A percentile compares a stretch with the other conserved stretches of the same genome.
Conservation (phyloP, 805 yeast species). For the Candida germanica region DNA sequence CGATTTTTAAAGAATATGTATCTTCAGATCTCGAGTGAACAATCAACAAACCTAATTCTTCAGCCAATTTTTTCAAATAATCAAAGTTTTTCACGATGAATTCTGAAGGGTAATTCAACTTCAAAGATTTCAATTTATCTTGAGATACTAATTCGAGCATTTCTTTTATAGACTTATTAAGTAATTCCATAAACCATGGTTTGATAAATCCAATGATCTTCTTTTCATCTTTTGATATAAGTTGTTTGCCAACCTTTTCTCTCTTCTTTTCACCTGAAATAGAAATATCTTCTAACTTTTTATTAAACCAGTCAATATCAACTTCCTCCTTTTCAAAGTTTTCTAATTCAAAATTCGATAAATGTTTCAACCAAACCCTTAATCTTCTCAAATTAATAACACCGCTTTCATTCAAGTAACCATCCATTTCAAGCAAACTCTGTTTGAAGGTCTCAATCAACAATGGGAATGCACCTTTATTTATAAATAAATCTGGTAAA, state of each 20-base stretch:
- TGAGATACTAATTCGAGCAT: slow-evolving; percentile 27
- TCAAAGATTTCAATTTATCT: slow-evolving; percentile 22
- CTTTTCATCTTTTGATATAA: slow-evolving; percentile 70
- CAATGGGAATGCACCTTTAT: slow-evolving; percentile 96
- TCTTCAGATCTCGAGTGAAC: slow-evolving; percentile 59
- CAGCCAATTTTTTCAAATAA: slow-evolving; percentile 61
- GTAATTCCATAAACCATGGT: slow-evolving; percentile 46
- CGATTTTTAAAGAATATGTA: slow-evolving; percentile 58
- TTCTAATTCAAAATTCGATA: slow-evolving; percentile 78
- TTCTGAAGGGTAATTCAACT: slow-evolving; percentile 31
- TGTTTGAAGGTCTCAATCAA: slow-evolving; percentile 84
- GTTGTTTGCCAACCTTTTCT: slow-evolving; percentile 59
- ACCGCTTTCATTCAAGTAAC: slow-evolving; percentile 83
- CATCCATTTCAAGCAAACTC: slow-evolving; percentile 69
- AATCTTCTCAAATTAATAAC: slow-evolving; percentile 72
- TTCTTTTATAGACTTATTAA: slow-evolving; percentile 30
- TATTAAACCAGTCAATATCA: slow-evolving; percentile 89
- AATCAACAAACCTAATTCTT: slow-evolving; percentile 63
- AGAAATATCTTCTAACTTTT: slow-evolving; percentile 76
- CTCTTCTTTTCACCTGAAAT: slow-evolving; percentile 68
- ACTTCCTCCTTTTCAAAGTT: slow-evolving; percentile 81
- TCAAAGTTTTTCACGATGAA: slow-evolving; percentile 50
- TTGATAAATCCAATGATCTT: slow-evolving; percentile 59
- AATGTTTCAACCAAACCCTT: slow-evolving; percentile 67
- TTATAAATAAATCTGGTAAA: slow-evolving; percentile 87